Conservation (phyloP, 345 rosid genomes). For the Gossypium ekmanianum region DNA sequence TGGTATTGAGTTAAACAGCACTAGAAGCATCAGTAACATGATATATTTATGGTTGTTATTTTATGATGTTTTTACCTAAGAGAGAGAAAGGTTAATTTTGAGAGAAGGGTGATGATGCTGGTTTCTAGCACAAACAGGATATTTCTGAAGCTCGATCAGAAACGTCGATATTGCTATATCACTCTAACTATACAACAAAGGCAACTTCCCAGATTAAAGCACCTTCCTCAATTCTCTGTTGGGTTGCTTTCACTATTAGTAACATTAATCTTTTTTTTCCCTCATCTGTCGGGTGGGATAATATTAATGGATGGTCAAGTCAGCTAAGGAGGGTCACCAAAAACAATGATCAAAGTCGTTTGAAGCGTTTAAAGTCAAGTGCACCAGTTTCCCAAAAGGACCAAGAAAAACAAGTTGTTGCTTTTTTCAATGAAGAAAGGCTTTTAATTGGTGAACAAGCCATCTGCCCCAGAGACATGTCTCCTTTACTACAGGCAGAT, state of each 20-base stretch:
- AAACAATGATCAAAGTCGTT: constrained; percentile 13
- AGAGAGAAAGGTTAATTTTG: neutral
- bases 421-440: constrained; percentile 11
- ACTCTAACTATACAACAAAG: neutral
- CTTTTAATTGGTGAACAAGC: constrained; percentile 25
- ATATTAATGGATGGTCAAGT: neutral
- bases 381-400: constrained; percentile 32
- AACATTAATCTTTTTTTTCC: neutral
- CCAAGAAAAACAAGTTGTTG: neutral
- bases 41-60: neutral
- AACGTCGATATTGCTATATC: neutral
- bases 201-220: constrained; percentile 5
- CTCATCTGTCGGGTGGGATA: neutral
- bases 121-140: constrained; percentile 6
- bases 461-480: constrained; percentile 31
- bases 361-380: constrained; percentile 25
- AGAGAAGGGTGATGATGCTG: neutral
- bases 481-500: constrained; percentile 36
- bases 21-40: neutral
- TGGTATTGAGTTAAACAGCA: neutral
- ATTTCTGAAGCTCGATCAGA: neutral
- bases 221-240: constrained; percentile 1
- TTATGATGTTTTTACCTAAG: no score
- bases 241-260: constrained; percentile 9
- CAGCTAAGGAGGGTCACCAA: neutral